Evolutionary conservation across 495 filamentous ascomycete genomes (phyloP), one percentile per base, ranked within the genome.

Genomic region (Friedmanniomyces simplex): DNA sequence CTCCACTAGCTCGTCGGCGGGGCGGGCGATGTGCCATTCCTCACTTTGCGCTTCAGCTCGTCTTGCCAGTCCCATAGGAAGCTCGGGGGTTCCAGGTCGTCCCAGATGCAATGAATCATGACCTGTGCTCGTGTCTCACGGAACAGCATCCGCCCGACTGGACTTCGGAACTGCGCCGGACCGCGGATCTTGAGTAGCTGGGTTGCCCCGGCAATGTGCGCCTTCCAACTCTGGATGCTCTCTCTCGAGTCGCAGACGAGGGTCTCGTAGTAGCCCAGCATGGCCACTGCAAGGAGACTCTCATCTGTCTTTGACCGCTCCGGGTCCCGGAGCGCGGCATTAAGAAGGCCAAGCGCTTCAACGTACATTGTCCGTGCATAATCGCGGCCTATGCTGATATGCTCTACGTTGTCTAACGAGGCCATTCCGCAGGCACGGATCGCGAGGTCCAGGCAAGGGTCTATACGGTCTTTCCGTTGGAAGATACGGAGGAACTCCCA

Each of bases 191-290:
- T 52, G 0, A 64, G 49, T 8, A 64, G 26, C 36, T 60, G 57
- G 1, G 61, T 60, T 1, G 61, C 51, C 12, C 61, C 61, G 6
- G n/a, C 26, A 22, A 60, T 64, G 48, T 64, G 61, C 1, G 61
- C 58, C 37, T 60, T 64, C 61, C 61, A 64, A 14, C 46, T 57
- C 13, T 57, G 20, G 30, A 64, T 60, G 36, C 51, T 57, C 45
- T 52, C 37, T 0, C 42, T 7, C 10, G 37, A 28, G n/a, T 60
- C 54, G 43, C 61, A 64, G 26, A 48, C 54, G 22, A 64, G 61
- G 36, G 57, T 64, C 50, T 64, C 61, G 53, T 57, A 64, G 43
- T 56, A 57, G 26, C 61, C 48, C 13, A 64, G 42, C 52, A 64
- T 57, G 30, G 52, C 54, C 0, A 64, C 61, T 18, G 61, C 61